Evolutionary conservation across 352 stramenopile genomes (phyloP).

Genomic region (Blastocystis sp.): DNA sequence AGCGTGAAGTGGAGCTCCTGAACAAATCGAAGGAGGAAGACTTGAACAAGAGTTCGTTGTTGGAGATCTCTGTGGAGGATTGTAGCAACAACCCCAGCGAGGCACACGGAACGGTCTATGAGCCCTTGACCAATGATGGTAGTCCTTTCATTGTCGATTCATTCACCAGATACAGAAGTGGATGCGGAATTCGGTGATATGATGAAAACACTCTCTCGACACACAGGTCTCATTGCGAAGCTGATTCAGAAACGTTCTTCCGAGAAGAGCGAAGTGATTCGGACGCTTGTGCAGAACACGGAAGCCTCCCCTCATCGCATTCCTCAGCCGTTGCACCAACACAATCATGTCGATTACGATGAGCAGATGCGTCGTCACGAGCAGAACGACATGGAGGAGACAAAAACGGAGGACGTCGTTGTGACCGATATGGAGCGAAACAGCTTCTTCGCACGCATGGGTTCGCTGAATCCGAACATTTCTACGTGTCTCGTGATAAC

Average conservation of each 20-base stretch:
- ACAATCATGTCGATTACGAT: background rate
- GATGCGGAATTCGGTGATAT: background rate
- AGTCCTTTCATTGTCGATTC: background rate
- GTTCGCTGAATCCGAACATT: background rate
- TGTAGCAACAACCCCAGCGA: constrained; percentile 11
- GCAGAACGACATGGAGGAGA: background rate
- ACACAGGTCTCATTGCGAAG: constrained; percentile 21
- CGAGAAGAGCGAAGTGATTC: background rate
- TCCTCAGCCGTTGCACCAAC: background rate
- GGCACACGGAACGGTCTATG: background rate
- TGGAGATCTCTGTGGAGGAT: constrained; percentile 32
- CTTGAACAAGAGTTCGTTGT: background rate
- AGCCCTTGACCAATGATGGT: constrained; percentile 44
- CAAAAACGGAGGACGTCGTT: background rate
- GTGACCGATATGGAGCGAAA: background rate
- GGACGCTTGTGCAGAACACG: background rate
- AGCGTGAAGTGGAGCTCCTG: background rate
- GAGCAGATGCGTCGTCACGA: background rate
- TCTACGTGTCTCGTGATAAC: background rate
- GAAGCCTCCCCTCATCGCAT: background rate
- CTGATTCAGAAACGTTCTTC: background rate
- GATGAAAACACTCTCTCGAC: background rate
- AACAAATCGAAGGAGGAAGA: background rate
- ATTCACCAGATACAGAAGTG: background rate
- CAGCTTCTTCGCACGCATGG: background rate